Conservation (phyloP, 257 asterid species). For the Avicennia marina region DNA sequence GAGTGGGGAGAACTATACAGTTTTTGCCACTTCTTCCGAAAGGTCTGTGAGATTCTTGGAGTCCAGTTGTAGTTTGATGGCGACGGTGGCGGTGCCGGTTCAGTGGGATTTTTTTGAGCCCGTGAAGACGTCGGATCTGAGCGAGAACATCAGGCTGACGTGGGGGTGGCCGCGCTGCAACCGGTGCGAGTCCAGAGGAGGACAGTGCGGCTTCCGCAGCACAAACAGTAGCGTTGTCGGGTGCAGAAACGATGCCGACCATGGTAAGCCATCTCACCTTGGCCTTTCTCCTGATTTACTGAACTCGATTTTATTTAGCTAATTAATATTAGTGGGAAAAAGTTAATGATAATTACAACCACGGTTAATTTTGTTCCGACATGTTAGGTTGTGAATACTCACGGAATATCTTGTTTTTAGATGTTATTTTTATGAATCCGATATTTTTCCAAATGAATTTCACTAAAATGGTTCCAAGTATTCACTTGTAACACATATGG, state of each 20-base stretch:
- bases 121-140: conserved; percentile 40
- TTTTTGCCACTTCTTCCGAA: conserved; percentile 40
- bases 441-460: no score
- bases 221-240: conserved; percentile 17
- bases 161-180: conserved; percentile 48
- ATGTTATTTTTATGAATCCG: no score
- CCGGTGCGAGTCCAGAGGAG: conserved; percentile 40
- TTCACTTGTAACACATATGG: no score
- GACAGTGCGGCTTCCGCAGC: conserved; percentile 35
- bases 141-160: conserved; percentile 28
- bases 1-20: conserved; percentile 33
- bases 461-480: no score
- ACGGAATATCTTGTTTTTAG: no score
- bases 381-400: no score
- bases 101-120: conserved; percentile 33
- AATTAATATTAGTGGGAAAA: no score
- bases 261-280: conserved; percentile 19
- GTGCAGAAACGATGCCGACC: conserved; percentile 28
- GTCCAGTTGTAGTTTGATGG: conserved; percentile 26
- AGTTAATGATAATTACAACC: no score
- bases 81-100: conserved; percentile 47
- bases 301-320: no score
- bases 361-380: no score
- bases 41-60: conserved; percentile 21
- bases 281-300: background rate